Conservation (phyloP, 2,329 filamentous ascomycete genomes). For the Rhexocercosporidium sp. region DNA sequence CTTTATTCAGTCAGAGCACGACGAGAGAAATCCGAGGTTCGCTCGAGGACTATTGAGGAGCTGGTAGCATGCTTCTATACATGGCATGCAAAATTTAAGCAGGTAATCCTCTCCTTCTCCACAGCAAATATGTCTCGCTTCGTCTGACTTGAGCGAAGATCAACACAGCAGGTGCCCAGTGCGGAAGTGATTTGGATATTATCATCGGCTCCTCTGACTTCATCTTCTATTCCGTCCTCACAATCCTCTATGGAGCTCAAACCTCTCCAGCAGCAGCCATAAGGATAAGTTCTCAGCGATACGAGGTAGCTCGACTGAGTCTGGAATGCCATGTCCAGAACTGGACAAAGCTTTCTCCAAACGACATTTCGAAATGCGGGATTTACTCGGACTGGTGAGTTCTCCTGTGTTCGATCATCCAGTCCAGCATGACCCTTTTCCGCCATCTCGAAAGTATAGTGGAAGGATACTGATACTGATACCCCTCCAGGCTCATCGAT, state of each 20-base stretch:
- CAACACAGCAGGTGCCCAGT: conserved; percentile 16
- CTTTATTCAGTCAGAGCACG: conserved; percentile 22
- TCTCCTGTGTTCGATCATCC: neutral
- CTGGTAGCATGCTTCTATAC: conserved; percentile 14
- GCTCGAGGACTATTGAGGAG: conserved; percentile 20
- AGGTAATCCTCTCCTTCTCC: conserved; percentile 5
- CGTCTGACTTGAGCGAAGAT: conserved; percentile 14
- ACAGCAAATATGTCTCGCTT: neutral
- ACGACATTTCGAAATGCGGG: conserved; percentile 18
- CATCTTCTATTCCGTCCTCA: conserved; percentile 27
- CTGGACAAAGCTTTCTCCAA: conserved; percentile 16
- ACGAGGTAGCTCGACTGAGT: conserved; percentile 24
- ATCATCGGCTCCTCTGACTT: conserved; percentile 27
- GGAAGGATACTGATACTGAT: neutral
- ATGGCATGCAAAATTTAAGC: conserved; percentile 22
- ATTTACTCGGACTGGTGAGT: conserved; percentile 28
- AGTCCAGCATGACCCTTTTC: neutral
- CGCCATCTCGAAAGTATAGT: neutral
- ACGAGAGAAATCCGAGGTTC: conserved; percentile 5
- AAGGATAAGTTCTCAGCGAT: conserved; percentile 27
- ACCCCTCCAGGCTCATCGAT: conserved; percentile 19
- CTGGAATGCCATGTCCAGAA: conserved; percentile 28
- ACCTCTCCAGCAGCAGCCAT: conserved; percentile 12
- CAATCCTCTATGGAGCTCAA: conserved; percentile 25
- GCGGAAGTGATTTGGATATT: conserved; percentile 20